phyloP scores from a whole-genome alignment of 2,329 filamentous ascomycete genomes.

The Arthroderma sp. region DNA sequence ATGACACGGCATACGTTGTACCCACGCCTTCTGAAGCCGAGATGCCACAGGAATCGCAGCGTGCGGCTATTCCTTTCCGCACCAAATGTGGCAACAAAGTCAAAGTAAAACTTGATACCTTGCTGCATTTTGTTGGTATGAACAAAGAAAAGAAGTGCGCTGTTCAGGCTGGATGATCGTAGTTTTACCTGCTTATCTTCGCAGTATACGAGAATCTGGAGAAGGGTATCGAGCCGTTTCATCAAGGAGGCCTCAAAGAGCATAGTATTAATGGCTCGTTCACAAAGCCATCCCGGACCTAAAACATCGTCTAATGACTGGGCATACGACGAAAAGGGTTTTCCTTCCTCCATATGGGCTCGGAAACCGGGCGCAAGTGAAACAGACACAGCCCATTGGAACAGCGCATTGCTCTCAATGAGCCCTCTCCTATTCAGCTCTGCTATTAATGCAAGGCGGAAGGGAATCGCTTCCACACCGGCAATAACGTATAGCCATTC shows the following conservation, averaged over 20 bases:
- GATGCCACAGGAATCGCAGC: conserved; percentile 28
- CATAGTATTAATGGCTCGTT: conserved; percentile 25
- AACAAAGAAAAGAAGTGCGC: conserved; percentile 18
- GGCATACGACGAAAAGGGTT: conserved; percentile 25
- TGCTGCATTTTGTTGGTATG: conserved; percentile 11
- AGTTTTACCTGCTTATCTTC: conserved; percentile 16
- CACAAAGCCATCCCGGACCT: conserved; percentile 25
- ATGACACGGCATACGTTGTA: conserved; percentile 34
- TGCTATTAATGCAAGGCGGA: too few relatives aligned
- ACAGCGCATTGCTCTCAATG: background rate
- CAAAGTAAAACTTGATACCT: conserved; percentile 10
- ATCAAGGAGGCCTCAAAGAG: conserved; percentile 19
- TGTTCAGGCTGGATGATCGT: conserved; percentile 17
- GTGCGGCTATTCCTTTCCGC: conserved; percentile 12
- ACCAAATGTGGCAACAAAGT: conserved; percentile 6
- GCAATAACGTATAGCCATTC: conserved; percentile 26
- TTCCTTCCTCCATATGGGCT: conserved; percentile 21
- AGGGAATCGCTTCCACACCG: too few relatives aligned
- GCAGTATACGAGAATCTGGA: conserved; percentile 21
- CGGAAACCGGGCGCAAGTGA: conserved; percentile 22
- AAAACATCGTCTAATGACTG: conserved; percentile 23
- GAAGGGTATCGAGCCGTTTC: conserved; percentile 16
- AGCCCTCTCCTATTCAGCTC: background rate
- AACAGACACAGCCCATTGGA: conserved; percentile 6
- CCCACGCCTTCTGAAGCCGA: conserved; percentile 24